Base-by-base conservation (phyloP, 331 rosid genomes). In the Stylosanthes scabra region DNA sequence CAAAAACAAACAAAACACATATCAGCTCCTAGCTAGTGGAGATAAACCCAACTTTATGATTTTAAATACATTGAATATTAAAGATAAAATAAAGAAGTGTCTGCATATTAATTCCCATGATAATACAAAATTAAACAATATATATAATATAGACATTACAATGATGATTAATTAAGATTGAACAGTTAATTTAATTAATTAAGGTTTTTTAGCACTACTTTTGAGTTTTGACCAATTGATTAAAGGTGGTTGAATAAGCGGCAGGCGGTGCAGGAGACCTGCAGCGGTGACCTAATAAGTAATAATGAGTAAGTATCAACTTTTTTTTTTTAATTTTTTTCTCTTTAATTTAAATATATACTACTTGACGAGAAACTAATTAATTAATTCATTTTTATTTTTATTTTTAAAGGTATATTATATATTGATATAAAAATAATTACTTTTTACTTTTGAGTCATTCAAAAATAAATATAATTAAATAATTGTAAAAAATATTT, bases 171-270 rank as follows among this genome's bases (percentile, higher is more conserved):
- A 52, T 52, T 0, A 11, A 52, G 3, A 14, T 14, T 52, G 3
- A 54, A 15, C 9, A 1, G 4, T 8, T 15, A 54, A 54, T 15
- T 54, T 54, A 54, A 54, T 54, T 20, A 11, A 54, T 54, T 16
- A 16, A 54, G 27, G 7, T 54, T 11, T 15, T 54, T 56, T 3
- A 56, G 0, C 37, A 27, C 31, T 54, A 54, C 13, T 56, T 25
- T 56, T 56, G 60, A 56, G 34, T 56, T 25, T 56, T 56, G 60
- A 56, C 60, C 60, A 25, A 20, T 56, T 9, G 60, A 25, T 56
- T 56, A 56, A 56, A 56, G 60, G 1, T 20, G 1, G 37, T 9
- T 20, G 60, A 56, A 20, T 10, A 56, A 20, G 60, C 34, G 3
- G 60, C 34, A 9, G 60, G 37, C 37, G n/a, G 25, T 14, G 59